Evolutionary conservation across 768 basidiomycete species (phyloP).

Genomic region (Rubroboletus pulcherrimus): DNA sequence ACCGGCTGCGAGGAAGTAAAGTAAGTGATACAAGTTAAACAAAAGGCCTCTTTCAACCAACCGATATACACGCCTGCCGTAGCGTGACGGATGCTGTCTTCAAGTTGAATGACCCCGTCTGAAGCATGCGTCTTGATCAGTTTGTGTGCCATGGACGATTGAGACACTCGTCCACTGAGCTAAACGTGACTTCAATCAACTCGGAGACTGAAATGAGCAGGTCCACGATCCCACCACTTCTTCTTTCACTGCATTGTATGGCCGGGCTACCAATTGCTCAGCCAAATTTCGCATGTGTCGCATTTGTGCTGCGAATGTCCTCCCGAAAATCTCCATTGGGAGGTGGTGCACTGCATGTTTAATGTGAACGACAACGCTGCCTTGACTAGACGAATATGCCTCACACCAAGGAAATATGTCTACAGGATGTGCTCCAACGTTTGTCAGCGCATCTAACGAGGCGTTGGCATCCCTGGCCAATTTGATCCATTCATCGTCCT

Average conservation of each 20-base stretch:
- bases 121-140: neutral
- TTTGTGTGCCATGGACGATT: constrained; percentile 4
- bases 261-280: neutral
- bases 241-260: neutral
- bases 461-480: constrained; percentile 3
- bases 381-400: neutral
- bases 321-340: constrained; percentile 3
- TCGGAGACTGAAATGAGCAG: neutral
- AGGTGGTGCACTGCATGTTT: neutral
- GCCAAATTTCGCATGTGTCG: constrained; percentile 1
- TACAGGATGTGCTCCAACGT: constrained; percentile 6
- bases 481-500: constrained; percentile 2
- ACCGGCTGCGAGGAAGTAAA: neutral
- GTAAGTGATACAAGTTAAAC: neutral
- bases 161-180: constrained; percentile 1
- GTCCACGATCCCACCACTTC: neutral
- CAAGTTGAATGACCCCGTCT: neutral
- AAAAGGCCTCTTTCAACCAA: neutral
- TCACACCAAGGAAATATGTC: constrained; percentile 7
- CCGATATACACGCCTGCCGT: constrained; percentile 2
- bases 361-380: neutral
- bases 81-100: constrained; percentile 4
- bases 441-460: neutral
- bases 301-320: constrained; percentile 1
- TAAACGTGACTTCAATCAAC: neutral